Percentiles rank a stretch among this genome's conserved stretches.
Evolutionary conservation across 1,284 basidiomycete species (phyloP).

Genomic region (Blastosporella zonata): DNA sequence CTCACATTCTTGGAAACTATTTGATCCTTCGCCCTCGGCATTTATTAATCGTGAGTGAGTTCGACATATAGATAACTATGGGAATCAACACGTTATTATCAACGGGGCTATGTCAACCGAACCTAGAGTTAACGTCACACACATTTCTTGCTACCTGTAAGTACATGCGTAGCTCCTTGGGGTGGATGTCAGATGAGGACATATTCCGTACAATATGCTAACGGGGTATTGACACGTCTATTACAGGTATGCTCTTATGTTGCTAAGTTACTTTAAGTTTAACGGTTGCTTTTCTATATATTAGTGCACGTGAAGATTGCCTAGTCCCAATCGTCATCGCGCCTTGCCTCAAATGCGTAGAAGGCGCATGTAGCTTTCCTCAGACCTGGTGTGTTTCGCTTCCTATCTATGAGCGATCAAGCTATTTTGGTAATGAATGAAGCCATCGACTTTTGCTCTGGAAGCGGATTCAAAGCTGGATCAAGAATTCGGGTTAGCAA

Average conservation of each 20-base stretch:
- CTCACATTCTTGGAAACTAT: neutral
- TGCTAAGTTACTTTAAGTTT: too few relatives aligned
- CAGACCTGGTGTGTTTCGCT: neutral
- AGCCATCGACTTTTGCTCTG: neutral
- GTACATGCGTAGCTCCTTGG: neutral
- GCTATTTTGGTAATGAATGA: neutral
- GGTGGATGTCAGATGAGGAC: neutral
- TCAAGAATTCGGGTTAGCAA: neutral
- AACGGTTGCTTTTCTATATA: too few relatives aligned
- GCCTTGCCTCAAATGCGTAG: neutral
- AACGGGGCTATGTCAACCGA: neutral
- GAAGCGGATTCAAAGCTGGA: neutral
- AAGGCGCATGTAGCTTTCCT: neutral
- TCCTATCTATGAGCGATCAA: constrained; percentile 4
- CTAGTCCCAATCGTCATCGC: too few relatives aligned
- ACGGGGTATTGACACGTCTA: neutral
- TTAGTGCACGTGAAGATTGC: too few relatives aligned
- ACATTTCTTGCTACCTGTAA: neutral
- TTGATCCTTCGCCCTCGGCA: constrained; percentile 13
- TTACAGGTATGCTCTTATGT: neutral
- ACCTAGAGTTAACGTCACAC: neutral
- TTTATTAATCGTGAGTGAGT: neutral
- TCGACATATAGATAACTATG: neutral
- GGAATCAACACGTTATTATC: neutral
- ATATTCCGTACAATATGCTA: neutral